Conservation (phyloP, 148 eudicot genomes). For the Pharnaceum exiguum region DNA sequence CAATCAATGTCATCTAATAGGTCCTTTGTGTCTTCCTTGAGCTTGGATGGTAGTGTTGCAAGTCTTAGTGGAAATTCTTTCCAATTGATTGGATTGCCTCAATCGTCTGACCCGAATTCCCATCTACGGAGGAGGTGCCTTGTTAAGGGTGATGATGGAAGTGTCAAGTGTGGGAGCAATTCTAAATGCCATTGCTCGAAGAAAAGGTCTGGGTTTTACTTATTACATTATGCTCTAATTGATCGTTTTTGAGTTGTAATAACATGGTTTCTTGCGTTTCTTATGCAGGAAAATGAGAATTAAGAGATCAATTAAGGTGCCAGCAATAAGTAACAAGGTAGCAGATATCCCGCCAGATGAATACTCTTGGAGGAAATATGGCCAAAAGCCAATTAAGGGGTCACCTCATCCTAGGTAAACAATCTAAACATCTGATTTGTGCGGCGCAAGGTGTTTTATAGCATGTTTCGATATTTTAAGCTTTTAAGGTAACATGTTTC, state of each 20-base stretch:
- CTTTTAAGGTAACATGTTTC: no score
- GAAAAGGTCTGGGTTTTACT: slow-evolving; percentile 28
- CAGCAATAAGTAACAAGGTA: slow-evolving; percentile 52
- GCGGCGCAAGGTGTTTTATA: no score
- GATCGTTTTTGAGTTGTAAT: not conserved
- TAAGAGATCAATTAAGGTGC: slow-evolving; percentile 50
- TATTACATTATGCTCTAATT: not conserved
- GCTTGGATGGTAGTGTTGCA: slow-evolving; percentile 39
- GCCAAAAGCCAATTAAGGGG: slow-evolving; percentile 64
- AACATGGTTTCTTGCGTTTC: not conserved
- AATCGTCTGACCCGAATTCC: slow-evolving; percentile 33
- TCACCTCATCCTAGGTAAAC: slow-evolving; percentile 59
- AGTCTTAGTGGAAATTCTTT: slow-evolving; percentile 30
- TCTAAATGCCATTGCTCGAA: slow-evolving; percentile 57
- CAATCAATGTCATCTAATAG: slow-evolving; percentile 40
- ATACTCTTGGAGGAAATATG: slow-evolving; percentile 60
- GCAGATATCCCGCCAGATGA: slow-evolving; percentile 60
- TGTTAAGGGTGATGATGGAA: slow-evolving; percentile 39
- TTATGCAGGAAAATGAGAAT: slow-evolving; percentile 46
- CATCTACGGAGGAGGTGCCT: slow-evolving; percentile 32
- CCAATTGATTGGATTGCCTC: slow-evolving; percentile 39
- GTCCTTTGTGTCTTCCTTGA: slow-evolving; percentile 47
- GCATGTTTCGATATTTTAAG: no score
- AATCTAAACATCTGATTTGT: no score
- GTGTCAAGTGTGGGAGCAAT: slow-evolving; percentile 35